These are phyloP conservation scores for Carex littledalei DNA, from an alignment of 176 grass and related monocot species.

Conservation along the genomic window DNA sequence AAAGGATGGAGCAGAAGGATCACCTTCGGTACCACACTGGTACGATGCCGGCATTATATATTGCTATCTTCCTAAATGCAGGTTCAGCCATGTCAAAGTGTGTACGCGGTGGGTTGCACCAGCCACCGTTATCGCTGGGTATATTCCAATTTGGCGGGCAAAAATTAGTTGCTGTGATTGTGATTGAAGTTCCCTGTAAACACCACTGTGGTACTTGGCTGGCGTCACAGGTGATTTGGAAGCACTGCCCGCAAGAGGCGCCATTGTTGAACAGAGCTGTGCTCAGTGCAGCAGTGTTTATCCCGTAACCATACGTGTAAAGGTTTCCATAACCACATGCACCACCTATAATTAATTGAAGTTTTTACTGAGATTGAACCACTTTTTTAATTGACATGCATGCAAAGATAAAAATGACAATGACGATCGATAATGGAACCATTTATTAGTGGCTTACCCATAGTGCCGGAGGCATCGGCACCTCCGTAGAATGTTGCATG, in stretches of 20 bases:
- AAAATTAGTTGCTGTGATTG: constrained; percentile 49
- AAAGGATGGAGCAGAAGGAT: not conserved
- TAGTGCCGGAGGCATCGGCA: constrained; percentile 39
- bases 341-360: constrained; percentile 23
- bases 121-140: constrained; percentile 35
- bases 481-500: constrained; percentile 59
- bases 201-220: not conserved
- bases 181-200: constrained; percentile 7
- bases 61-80: constrained; percentile 34
- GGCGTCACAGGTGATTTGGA: constrained; percentile 25
- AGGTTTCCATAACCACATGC: constrained; percentile 54
- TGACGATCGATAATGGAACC: not conserved
- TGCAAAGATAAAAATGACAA: not conserved
- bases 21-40: constrained; percentile 48
- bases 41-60: constrained; percentile 37
- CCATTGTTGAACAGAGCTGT: constrained; percentile 39
- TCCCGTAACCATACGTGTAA: constrained; percentile 44
- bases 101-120: constrained; percentile 37
- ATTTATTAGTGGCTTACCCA: constrained; percentile 32
- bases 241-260: constrained; percentile 59
- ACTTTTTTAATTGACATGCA: not conserved
- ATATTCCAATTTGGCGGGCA: constrained; percentile 54
- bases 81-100: constrained; percentile 78
- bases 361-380: not conserved
- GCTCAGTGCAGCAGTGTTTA: constrained; percentile 42